Base-by-base conservation (phyloP, 768 basidiomycete species). In the Pisolithus tinctorius region DNA sequence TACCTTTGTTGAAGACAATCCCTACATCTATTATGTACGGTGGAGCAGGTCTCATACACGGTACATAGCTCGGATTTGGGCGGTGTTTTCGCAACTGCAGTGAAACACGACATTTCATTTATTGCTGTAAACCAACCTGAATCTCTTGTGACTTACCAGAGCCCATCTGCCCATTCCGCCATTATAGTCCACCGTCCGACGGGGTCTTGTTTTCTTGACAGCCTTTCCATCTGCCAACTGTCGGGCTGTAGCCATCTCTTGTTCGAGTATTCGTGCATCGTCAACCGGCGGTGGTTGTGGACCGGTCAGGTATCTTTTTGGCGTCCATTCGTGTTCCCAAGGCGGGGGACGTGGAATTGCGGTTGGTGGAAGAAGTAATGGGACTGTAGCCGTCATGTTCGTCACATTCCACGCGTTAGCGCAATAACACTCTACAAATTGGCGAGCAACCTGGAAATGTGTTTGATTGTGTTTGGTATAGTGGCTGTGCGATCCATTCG, bases 111-210 rank as follows among this genome's bases (percentile, higher is more conserved):
- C 11, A 23, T 26, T 34, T n/a, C 6, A 14, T 49, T 49, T 11
- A 38, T 43, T 17, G 17, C 16, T 25, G 38, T 42, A 11, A 47
- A 16, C 17, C n/a, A 25, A 26, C 38, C 20, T 34, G 14, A 11
- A 34, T 23, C 25, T 13, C 31, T 30, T 9, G 14, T 6, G n/a
- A 72, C 84, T 52, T 63, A 96, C 93, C 71, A 92, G 65, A 49
- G 77, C 69, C 93, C 90, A 96, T 56, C 93, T 77, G 14, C 86
- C 88, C 69, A 95, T 76, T 2, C 84, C 84, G 27, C 93, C 93
- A 58, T 87, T 86, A 60, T 93, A 98, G 69, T 98, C 96, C 11
- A 98, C 94, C 17, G 96, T 97, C 71, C 93, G 73, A 49, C 94
- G 73, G 20, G 96, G 93, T 54, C 93, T 80, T 44, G 89, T 93